Evolutionary conservation across 176 grass and related monocot genomes (phyloP).

Genomic region (Musa beccarii): DNA sequence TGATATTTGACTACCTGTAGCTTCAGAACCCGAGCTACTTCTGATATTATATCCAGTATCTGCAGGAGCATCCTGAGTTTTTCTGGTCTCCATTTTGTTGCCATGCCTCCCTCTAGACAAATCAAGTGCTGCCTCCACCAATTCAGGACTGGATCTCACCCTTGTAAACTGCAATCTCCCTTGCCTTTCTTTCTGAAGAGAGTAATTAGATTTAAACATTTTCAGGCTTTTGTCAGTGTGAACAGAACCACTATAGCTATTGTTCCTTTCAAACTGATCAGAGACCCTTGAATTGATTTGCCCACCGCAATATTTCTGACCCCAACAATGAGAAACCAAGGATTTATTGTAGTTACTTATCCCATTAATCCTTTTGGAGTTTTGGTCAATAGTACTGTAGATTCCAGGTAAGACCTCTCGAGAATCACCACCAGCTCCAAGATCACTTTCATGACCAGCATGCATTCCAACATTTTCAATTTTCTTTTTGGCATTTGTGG

Average conservation of each 20-base stretch:
- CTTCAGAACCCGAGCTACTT: slow-evolving; percentile 44
- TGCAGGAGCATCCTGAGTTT: slow-evolving; percentile 17
- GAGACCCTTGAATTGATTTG: slow-evolving; percentile 32
- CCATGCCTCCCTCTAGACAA: slow-evolving; percentile 36
- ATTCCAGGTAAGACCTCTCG: slow-evolving; percentile 27
- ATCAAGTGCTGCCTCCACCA: slow-evolving; percentile 52
- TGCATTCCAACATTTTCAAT: slow-evolving; percentile 30
- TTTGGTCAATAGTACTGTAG: slow-evolving; percentile 27
- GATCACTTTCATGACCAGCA: slow-evolving; percentile 26
- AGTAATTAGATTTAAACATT: slow-evolving; percentile 28
- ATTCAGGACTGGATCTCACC: slow-evolving; percentile 72
- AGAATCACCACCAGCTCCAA: slow-evolving; percentile 31
- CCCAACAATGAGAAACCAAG: slow-evolving; percentile 28
- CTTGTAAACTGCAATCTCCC: slow-evolving; percentile 56
- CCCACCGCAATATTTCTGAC: slow-evolving; percentile 33
- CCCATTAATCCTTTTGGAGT: slow-evolving; percentile 18
- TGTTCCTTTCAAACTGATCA: slow-evolving; percentile 61
- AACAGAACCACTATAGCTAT: slow-evolving; percentile 37
- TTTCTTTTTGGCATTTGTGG: slow-evolving; percentile 28
- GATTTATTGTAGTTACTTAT: slow-evolving; percentile 14
- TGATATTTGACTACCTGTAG: slow-evolving; percentile 34
- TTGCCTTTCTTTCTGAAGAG: slow-evolving; percentile 39
- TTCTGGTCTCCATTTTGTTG: slow-evolving; percentile 33
- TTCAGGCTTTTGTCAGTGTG: slow-evolving; percentile 45
- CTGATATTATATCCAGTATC: slow-evolving; percentile 39